Evolutionary conservation across 2,329 filamentous ascomycete species (phyloP).

Genomic region (Cadophora sp.): DNA sequence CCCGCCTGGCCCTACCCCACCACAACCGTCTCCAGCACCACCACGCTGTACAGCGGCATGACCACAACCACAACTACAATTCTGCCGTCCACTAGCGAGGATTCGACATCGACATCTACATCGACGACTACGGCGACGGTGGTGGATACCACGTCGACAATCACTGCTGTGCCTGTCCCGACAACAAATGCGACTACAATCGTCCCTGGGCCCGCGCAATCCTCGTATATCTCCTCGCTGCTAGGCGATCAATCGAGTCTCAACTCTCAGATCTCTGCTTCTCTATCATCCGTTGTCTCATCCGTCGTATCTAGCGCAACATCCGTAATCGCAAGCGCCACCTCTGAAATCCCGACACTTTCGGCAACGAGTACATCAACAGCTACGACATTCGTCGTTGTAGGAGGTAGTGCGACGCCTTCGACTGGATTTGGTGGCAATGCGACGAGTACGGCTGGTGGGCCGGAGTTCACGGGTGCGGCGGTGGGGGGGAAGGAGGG

Average conservation of each 20-base stretch:
- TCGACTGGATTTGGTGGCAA: not conserved
- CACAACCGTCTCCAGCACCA: slow-evolving; percentile 28
- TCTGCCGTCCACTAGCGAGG: not conserved
- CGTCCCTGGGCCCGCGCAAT: not conserved
- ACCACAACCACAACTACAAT: not conserved
- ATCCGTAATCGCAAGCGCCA: not conserved
- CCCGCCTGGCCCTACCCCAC: slow-evolving; percentile 33
- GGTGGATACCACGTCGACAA: not conserved
- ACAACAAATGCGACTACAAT: not conserved
- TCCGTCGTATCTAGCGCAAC: not conserved
- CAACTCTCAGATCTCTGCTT: not conserved
- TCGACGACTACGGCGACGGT: not conserved
- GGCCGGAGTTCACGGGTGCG: slow-evolving; percentile 24
- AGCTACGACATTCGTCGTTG: not conserved
- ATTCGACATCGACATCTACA: not conserved
- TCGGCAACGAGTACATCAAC: not conserved
- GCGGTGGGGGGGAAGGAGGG: slow-evolving; percentile 4
- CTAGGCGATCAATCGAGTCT: not conserved
- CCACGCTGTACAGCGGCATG: slow-evolving; percentile 29
- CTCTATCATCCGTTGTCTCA: not conserved
- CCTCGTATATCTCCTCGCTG: not conserved
- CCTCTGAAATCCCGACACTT: not conserved
- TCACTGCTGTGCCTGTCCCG: no score
- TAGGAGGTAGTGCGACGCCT: slow-evolving; percentile 5
- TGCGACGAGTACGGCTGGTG: slow-evolving; percentile 13